Conservation (phyloP, 1,284 basidiomycete species). For the Porodaedalea pini region DNA sequence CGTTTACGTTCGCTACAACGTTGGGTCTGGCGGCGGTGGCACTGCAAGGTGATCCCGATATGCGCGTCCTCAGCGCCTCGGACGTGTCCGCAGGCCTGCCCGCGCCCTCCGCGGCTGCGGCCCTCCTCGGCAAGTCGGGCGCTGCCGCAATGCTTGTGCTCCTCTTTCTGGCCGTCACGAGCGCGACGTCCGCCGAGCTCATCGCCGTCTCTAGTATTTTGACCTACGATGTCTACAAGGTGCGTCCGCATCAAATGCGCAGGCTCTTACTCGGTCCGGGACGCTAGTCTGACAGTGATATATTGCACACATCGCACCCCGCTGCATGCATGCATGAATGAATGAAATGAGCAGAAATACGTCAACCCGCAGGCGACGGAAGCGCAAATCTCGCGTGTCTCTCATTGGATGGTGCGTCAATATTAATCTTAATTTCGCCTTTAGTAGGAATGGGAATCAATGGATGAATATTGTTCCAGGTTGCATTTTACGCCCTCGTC, state of each 20-base stretch:
- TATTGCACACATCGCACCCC: slow-evolving; percentile 29
- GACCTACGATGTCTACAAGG: slow-evolving; percentile 75
- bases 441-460: neutral
- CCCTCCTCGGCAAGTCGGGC: slow-evolving; percentile 73
- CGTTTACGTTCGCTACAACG: slow-evolving; percentile 76
- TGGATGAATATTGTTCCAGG: slow-evolving; percentile 36
- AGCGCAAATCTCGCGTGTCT: slow-evolving; percentile 52
- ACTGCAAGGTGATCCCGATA: slow-evolving; percentile 67
- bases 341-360: slow-evolving; percentile 38
- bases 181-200: slow-evolving; percentile 83
- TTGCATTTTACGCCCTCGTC: slow-evolving; percentile 68
- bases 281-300: neutral
- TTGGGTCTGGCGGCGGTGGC: slow-evolving; percentile 82
- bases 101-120: slow-evolving; percentile 75
- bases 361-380: slow-evolving; percentile 58
- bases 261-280: neutral
- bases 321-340: neutral
- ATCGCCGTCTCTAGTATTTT: slow-evolving; percentile 81
- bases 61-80: slow-evolving; percentile 51
- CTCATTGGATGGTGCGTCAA: slow-evolving; percentile 39
- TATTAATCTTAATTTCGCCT: slow-evolving; percentile 12
- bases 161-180: slow-evolving; percentile 82
- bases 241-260: slow-evolving; percentile 16
- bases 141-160: slow-evolving; percentile 69
- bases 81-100: slow-evolving; percentile 84